Evolutionary conservation across 352 stramenopile genomes (phyloP).

Genomic region (Pythium rishiriense): DNA sequence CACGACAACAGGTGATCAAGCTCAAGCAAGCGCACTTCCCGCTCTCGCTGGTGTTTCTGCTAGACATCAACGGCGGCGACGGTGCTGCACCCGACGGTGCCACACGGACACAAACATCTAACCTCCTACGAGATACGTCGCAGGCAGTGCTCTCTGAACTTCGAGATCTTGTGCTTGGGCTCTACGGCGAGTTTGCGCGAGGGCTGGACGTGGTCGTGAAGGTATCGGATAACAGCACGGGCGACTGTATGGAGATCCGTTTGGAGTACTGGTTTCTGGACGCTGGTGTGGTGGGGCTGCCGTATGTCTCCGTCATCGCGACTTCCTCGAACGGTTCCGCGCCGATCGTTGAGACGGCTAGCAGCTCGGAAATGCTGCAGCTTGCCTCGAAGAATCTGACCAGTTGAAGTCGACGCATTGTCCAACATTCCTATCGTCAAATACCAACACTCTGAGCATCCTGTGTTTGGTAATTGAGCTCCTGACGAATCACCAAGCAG

Average conservation of each 20-base stretch:
- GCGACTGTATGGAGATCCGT: background rate
- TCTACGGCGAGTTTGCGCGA: constrained; percentile 9
- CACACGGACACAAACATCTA: background rate
- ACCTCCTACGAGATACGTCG: background rate
- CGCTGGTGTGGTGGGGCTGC: constrained; percentile 5
- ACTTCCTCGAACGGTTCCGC: background rate
- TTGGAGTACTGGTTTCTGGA: constrained; percentile 28
- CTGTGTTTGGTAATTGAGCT: constrained; percentile 22
- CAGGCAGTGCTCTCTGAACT: background rate
- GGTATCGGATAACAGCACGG: background rate
- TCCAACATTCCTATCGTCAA: too few species aligned
- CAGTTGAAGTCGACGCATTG: background rate
- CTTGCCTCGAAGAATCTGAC: background rate
- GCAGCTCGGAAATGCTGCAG: constrained; percentile 2
- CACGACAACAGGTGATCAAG: constrained; percentile 8
- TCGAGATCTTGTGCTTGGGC: background rate
- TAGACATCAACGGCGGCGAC: constrained; percentile 17
- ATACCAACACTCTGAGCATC: constrained; percentile 5
- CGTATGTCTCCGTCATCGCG: constrained; percentile 18
- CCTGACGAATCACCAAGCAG: constrained; percentile 26
- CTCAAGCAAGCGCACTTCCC: constrained; percentile 7
- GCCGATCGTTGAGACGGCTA: constrained; percentile 6
- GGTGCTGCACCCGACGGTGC: constrained; percentile 1
- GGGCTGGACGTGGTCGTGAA: constrained; percentile 13
- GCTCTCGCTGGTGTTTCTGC: constrained; percentile 10